Conservation (phyloP, 768 basidiomycete species). For the Grammothele lineata region DNA sequence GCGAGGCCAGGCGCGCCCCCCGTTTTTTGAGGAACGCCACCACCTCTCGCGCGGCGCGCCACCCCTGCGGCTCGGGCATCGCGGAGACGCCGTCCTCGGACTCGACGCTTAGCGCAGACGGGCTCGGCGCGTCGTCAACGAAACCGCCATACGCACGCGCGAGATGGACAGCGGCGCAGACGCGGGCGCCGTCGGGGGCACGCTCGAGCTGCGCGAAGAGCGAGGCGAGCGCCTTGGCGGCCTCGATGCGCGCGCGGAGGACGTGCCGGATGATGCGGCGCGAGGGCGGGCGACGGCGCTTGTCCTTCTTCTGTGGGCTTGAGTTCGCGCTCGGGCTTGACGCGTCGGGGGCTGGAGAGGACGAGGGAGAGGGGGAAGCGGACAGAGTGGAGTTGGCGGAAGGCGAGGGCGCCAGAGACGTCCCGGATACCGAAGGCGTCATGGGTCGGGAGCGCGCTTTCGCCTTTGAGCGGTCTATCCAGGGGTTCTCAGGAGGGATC, state of each 20-base stretch:
- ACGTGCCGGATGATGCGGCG: slow-evolving; percentile 87
- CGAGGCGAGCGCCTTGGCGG: slow-evolving; percentile 66
- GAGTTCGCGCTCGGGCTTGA: not conserved
- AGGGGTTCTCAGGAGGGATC: slow-evolving; percentile 64
- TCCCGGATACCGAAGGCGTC: slow-evolving; percentile 10
- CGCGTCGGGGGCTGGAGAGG: slow-evolving; percentile 6
- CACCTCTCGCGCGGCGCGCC: slow-evolving; percentile 69
- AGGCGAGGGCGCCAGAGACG: slow-evolving; percentile 6
- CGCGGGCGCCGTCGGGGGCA: slow-evolving; percentile 38
- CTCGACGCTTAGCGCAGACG: slow-evolving; percentile 22
- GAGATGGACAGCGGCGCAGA: slow-evolving; percentile 49
- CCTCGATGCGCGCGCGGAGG: slow-evolving; percentile 79
- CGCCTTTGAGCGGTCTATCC: slow-evolving; percentile 52
- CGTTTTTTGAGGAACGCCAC: slow-evolving; percentile 60
- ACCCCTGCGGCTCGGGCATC: slow-evolving; percentile 34
- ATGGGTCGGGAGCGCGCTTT: slow-evolving; percentile 20
- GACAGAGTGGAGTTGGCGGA: slow-evolving; percentile 13
- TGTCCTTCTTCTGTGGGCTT: not conserved
- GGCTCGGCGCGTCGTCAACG: slow-evolving; percentile 33
- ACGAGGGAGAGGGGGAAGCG: slow-evolving; percentile 20
- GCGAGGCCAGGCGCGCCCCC: slow-evolving; percentile 66
- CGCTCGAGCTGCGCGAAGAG: slow-evolving; percentile 64
- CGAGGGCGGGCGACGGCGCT: slow-evolving; percentile 56
- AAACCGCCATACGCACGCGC: slow-evolving; percentile 37
- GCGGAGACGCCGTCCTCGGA: slow-evolving; percentile 14